Evolutionary conservation across 2,329 filamentous ascomycete genomes (phyloP), one percentile per base, ranked within the genome.

Genomic region (Tympanopsis confertula): DNA sequence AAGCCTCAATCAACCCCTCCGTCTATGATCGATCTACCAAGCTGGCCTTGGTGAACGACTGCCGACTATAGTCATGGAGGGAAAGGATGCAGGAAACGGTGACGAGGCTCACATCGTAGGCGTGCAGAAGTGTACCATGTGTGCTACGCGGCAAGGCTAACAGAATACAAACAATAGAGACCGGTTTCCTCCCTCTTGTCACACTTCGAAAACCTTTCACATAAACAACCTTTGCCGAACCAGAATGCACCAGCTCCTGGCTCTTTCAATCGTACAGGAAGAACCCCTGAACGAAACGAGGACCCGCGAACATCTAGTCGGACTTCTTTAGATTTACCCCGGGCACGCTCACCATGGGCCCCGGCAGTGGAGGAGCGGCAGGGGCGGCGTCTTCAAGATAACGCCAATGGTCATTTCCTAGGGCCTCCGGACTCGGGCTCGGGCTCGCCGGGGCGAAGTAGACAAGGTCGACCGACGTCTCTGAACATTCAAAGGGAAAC

Each of bases 131-230:
- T n/a, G n/a, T n/a, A n/a, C n/a, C n/a, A n/a, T n/a, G n/a, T n/a
- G n/a, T n/a, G n/a, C n/a, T n/a, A n/a, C n/a, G n/a, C n/a, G n/a
- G n/a, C n/a, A n/a, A n/a, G n/a, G n/a, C n/a, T n/a, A n/a, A n/a
- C n/a, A n/a, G n/a, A n/a, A n/a, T n/a, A n/a, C 22, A 10, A 26
- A 26, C 22, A 13, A 33, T 44, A 86, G 82, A 85, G 79, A 63
- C 83, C 86, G 19, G 84, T 91, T 37, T 91, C 85, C 37, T 88
- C 84, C 37, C 66, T 91, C 42, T 73, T 80, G 43, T 85, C 82
- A 44, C 79, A 83, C 49, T 91, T 89, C 56, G 85, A 91, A 65
- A 86, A 81, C 53, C 77, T 89, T 64, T 66, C 71, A 45, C 73
- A 67, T 52, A 45, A 56, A 38, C 62, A 62, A 39, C 56, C 63